Evolutionary conservation across 345 rosid species (phyloP).

Genomic region (Ailanthus altissimus): DNA sequence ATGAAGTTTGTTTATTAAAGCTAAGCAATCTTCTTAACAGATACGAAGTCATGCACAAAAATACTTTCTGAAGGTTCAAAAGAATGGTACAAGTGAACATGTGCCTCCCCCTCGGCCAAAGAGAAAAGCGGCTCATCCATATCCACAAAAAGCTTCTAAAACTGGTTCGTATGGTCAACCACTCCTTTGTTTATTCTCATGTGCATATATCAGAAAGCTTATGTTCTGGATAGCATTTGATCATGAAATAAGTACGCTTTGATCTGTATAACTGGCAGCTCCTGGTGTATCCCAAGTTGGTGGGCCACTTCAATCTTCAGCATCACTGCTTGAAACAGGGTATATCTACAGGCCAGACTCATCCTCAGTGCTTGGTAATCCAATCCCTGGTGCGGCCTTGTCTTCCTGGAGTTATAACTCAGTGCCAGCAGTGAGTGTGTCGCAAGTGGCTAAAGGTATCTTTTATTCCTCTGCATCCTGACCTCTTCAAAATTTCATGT

Average conservation of each 20-base stretch:
- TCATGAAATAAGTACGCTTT: conserved; percentile 24
- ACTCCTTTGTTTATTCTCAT: not conserved
- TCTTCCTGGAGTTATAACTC: conserved; percentile 58
- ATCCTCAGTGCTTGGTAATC: conserved; percentile 44
- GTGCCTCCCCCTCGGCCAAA: conserved; percentile 97
- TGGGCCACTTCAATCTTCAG: conserved; percentile 49
- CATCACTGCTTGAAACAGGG: conserved; percentile 51
- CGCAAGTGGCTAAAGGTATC: conserved; percentile 50
- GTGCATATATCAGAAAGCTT: not conserved
- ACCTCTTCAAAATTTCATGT: not conserved
- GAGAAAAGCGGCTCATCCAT: conserved; percentile 91
- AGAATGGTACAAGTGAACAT: conserved; percentile 79
- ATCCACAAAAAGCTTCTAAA: conserved; percentile 90
- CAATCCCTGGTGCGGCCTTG: conserved; percentile 35
- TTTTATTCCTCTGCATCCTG: conserved; percentile 2
- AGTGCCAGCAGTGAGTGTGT: conserved; percentile 31
- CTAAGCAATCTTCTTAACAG: conserved; percentile 44
- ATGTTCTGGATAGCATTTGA: conserved; percentile 4
- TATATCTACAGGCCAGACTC: conserved; percentile 47
- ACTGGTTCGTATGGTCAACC: conserved; percentile 39
- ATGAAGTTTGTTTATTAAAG: conserved; percentile 18
- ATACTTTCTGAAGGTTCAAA: conserved; percentile 88
- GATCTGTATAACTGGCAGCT: conserved; percentile 34
- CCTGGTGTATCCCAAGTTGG: conserved; percentile 44
- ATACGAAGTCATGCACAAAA: conserved; percentile 98